Conservation (phyloP, 805 yeast species). For the Lachancea waltii region DNA sequence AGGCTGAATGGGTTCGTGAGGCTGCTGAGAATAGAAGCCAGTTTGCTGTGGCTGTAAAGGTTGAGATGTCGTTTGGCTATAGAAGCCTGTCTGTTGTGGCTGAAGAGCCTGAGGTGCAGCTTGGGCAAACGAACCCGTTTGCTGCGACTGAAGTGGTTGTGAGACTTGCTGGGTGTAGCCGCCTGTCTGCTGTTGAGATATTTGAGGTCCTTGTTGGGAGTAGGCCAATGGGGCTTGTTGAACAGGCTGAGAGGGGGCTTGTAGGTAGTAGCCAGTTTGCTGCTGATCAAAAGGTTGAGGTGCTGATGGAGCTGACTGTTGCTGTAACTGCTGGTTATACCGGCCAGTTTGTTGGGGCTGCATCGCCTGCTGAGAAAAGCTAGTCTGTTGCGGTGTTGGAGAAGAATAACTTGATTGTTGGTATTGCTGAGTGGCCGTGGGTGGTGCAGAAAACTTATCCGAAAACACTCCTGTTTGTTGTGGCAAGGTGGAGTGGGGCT, state of each 20-base stretch:
- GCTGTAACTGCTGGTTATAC: conserved; percentile 9
- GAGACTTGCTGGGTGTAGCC: conserved; percentile 19
- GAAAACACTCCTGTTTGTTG: conserved; percentile 28
- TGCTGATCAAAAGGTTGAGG: conserved; percentile 14
- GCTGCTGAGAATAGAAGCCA: conserved; percentile 37
- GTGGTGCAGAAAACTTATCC: conserved; percentile 8
- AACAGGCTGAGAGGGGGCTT: conserved; percentile 12
- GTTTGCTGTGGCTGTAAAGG: conserved; percentile 38
- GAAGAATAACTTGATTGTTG: no score
- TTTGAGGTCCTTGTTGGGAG: conserved; percentile 9
- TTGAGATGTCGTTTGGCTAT: conserved; percentile 19
- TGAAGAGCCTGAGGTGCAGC: conserved; percentile 33
- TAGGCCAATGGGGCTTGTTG: no score
- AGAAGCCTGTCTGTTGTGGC: conserved; percentile 33
- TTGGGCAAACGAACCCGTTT: conserved; percentile 23
- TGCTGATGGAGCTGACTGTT: conserved; percentile 9
- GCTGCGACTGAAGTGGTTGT: conserved; percentile 27
- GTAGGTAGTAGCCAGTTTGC: conserved; percentile 8
- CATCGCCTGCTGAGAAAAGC: conserved; percentile 5
- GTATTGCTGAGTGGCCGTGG: conserved; percentile 16
- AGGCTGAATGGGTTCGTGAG: conserved; percentile 27
- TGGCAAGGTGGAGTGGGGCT: not conserved
- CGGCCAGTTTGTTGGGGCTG: conserved; percentile 14
- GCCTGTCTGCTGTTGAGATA: not conserved
- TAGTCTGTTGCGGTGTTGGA: no score